A percentile compares a stretch with the other conserved stretches of the same genome.
Conservation (phyloP, 768 basidiomycete genomes). For the Suillus weaverae region DNA sequence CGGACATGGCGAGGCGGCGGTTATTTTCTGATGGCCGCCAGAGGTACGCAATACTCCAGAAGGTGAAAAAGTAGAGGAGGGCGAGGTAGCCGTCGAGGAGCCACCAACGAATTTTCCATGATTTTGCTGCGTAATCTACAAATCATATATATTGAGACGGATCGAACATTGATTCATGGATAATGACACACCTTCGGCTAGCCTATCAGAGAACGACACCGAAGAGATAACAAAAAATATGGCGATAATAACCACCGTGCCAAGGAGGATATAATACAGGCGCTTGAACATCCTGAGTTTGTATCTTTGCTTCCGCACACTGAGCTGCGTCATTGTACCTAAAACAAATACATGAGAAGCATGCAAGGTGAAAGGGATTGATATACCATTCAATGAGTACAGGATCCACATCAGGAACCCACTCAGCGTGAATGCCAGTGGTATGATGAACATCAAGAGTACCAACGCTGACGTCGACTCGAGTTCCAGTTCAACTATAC, state of each 20-base stretch:
- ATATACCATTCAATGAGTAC: constrained; percentile 80
- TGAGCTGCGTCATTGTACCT: constrained; percentile 89
- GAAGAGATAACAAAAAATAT: constrained; percentile 94
- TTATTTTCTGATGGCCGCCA: constrained; percentile 94
- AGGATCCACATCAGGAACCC: constrained; percentile 96
- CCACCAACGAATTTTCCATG: constrained; percentile 94
- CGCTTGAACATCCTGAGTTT: constrained; percentile 88
- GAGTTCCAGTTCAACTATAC: constrained; percentile 89
- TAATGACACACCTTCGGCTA: constrained; percentile 72
- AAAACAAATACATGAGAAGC: constrained; percentile 9
- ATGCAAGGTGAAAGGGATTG: background rate
- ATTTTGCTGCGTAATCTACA: constrained; percentile 86
- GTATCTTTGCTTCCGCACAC: constrained; percentile 81
- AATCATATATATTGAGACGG: constrained; percentile 3
- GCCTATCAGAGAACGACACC: constrained; percentile 85
- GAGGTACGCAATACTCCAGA: constrained; percentile 78
- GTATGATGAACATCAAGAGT: constrained; percentile 88
- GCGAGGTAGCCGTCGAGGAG: constrained; percentile 93
- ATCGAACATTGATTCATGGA: constrained; percentile 6
- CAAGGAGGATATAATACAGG: constrained; percentile 81
- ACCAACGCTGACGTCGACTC: constrained; percentile 87
- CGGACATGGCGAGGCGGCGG: constrained; percentile 91
- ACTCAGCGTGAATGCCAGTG: constrained; percentile 93
- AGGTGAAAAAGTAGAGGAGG: constrained; percentile 81
- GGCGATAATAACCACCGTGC: constrained; percentile 76